A percentile compares a stretch with the other conserved stretches of the same genome.
These are phyloP conservation scores for Glycyrrhiza uralensis DNA, from an alignment of 306 rosid genomes.

Conservation along the genomic window DNA sequence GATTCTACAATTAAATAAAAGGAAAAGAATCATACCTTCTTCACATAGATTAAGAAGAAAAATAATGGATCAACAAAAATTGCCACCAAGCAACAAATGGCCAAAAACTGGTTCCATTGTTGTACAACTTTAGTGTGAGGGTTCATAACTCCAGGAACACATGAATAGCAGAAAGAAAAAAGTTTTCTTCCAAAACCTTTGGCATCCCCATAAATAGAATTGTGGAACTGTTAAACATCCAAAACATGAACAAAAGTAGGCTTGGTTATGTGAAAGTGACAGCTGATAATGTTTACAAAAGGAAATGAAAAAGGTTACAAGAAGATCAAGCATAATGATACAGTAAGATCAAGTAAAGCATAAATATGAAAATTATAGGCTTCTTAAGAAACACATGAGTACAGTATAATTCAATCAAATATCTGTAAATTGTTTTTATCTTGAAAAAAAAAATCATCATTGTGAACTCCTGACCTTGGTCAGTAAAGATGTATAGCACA, in stretches of 20 bases:
- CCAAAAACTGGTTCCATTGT: conserved; percentile 65
- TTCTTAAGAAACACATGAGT: too few relatives aligned
- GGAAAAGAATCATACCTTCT: conserved; percentile 33
- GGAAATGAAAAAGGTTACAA: conserved; percentile 17
- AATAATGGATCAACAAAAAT: too few relatives aligned
- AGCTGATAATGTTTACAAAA: neutral
- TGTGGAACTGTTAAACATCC: conserved; percentile 50
- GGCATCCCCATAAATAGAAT: conserved; percentile 70
- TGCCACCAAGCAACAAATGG: conserved; percentile 66
- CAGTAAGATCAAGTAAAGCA: neutral
- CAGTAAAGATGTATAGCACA: too few relatives aligned
- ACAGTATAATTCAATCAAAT: too few relatives aligned
- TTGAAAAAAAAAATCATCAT: too few relatives aligned
- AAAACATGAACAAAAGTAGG: neutral
- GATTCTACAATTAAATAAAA: conserved; percentile 3
- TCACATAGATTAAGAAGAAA: conserved; percentile 56
- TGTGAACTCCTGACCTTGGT: too few relatives aligned
- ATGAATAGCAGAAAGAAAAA: too few relatives aligned
- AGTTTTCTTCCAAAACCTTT: too few relatives aligned
- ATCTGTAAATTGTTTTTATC: too few relatives aligned
- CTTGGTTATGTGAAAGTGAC: conserved; percentile 9
- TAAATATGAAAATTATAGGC: too few relatives aligned
- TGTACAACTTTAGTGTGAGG: conserved; percentile 69
- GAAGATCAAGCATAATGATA: conserved; percentile 4
- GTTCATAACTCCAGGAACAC: too few relatives aligned